A percentile compares a stretch with the other conserved stretches of the same genome.
phyloP scores from a whole-genome alignment of 495 filamentous ascomycete genomes.

The Paragyromitra xinjiangensis region DNA sequence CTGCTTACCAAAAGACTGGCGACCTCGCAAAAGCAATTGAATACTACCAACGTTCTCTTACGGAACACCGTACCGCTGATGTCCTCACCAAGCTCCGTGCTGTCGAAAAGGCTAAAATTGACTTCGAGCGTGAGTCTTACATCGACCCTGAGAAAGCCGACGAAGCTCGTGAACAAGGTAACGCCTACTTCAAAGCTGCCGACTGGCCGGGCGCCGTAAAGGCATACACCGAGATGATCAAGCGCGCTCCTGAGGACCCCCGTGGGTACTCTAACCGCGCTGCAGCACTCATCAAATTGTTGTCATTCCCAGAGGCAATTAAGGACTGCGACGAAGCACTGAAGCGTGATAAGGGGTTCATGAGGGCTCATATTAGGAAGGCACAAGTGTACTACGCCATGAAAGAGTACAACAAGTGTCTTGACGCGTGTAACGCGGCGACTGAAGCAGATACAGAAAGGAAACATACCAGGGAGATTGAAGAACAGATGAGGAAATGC shows the following conservation, averaged over 20 bases:
- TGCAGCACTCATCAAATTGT: slow-evolving; percentile 93
- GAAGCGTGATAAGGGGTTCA: slow-evolving; percentile 89
- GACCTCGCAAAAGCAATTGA: slow-evolving; percentile 84
- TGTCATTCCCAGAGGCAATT: slow-evolving; percentile 92
- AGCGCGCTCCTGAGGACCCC: slow-evolving; percentile 90
- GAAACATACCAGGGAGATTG: slow-evolving; percentile 86
- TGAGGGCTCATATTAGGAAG: slow-evolving; percentile 94
- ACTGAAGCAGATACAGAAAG: slow-evolving; percentile 75
- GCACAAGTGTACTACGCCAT: slow-evolving; percentile 92
- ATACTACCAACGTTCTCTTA: slow-evolving; percentile 90
- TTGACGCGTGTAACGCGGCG: slow-evolving; percentile 88
- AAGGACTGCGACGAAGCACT: slow-evolving; percentile 92
- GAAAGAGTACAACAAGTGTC: slow-evolving; percentile 93
- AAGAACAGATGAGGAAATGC: slow-evolving; percentile 94
- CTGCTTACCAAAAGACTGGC: slow-evolving; percentile 86
- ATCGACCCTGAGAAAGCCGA: slow-evolving; percentile 91
- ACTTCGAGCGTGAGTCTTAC: slow-evolving; percentile 78
- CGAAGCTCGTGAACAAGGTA: slow-evolving; percentile 92
- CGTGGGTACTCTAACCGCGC: slow-evolving; percentile 97
- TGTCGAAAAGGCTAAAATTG: slow-evolving; percentile 89
- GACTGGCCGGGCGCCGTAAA: slow-evolving; percentile 97
- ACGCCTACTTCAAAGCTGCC: slow-evolving; percentile 92
- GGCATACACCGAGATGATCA: slow-evolving; percentile 96
- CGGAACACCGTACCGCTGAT: slow-evolving; percentile 95
- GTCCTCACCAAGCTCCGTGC: slow-evolving; percentile 89